Conservation (phyloP, 2,329 filamentous ascomycete species). For the Pyricularia sp. region DNA sequence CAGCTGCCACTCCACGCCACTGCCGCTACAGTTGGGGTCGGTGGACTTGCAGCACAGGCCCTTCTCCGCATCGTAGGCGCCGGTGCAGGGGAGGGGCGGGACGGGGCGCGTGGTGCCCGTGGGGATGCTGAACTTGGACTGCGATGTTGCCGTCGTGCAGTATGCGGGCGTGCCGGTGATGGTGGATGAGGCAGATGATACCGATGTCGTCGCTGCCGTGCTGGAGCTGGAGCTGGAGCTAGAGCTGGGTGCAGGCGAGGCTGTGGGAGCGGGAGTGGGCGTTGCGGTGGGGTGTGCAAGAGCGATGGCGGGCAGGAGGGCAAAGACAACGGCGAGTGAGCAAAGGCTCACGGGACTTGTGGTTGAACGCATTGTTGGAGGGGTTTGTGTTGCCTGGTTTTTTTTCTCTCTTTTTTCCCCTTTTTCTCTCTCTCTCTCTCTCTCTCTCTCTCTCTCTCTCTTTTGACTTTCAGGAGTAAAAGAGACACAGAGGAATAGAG, state of each 20-base stretch:
- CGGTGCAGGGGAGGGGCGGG: slow-evolving; percentile 1
- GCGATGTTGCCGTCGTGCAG: slow-evolving; percentile 1
- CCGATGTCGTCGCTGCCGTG: slow-evolving; percentile 1
- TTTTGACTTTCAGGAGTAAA: neutral
- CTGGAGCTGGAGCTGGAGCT: too few species aligned
- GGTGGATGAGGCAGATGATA: slow-evolving; percentile 9
- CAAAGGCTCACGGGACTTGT: neutral
- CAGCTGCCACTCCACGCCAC: slow-evolving; percentile 3
- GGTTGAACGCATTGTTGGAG: neutral
- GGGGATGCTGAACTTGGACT: neutral
- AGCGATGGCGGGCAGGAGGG: slow-evolving; percentile 1
- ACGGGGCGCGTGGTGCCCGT: neutral
- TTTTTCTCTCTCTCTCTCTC: too few species aligned
- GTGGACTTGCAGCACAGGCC: slow-evolving; percentile 2
- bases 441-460: too few species aligned
- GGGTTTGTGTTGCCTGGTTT: too few species aligned
- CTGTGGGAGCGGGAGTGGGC: slow-evolving; percentile 6
- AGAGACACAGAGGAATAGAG: neutral
- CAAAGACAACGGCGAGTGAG: neutral
- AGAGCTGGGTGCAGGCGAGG: slow-evolving; percentile 9
- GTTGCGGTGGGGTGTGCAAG: neutral
- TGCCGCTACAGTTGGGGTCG: neutral
- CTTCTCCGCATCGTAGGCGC: slow-evolving; percentile 2
- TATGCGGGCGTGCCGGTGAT: slow-evolving; percentile 1
- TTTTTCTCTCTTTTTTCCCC: neutral